phyloP scores from a whole-genome alignment of 768 basidiomycete species.

The Xerocomus spinulosus region DNA sequence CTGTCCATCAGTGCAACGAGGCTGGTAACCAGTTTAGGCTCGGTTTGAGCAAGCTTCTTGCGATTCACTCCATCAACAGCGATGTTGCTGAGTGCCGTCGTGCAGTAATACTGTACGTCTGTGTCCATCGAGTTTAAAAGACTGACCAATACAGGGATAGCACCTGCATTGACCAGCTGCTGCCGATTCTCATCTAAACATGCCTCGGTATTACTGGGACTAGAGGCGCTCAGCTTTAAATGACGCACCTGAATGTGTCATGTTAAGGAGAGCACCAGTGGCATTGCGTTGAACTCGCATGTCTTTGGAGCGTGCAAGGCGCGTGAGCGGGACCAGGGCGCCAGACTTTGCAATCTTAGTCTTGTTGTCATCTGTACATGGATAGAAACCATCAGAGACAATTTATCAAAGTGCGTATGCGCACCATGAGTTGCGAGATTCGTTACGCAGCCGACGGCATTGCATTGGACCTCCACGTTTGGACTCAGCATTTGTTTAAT shows the following conservation, averaged over 20 bases:
- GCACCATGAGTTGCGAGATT: constrained; percentile 96
- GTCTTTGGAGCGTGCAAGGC: constrained; percentile 95
- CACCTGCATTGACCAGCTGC: constrained; percentile 96
- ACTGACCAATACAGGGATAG: constrained; percentile 94
- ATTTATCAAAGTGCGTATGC: constrained; percentile 21
- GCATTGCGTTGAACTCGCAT: constrained; percentile 99
- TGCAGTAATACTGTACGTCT: constrained; percentile 99
- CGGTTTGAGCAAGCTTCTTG: constrained; percentile 89
- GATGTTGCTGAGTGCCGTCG: constrained; percentile 96
- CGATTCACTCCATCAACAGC: constrained; percentile 95
- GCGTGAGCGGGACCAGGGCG: constrained; percentile 93
- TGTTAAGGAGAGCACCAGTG: constrained; percentile 95
- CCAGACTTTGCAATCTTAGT: constrained; percentile 99
- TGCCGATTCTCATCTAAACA: constrained; percentile 91
- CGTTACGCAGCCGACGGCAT: constrained; percentile 98
- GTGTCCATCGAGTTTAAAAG: constrained; percentile 94
- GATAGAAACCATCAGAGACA: constrained; percentile 5
- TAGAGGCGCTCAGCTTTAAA: not conserved
- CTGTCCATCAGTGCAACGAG: constrained; percentile 96
- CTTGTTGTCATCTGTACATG: constrained; percentile 89
- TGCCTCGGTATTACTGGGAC: constrained; percentile 5
- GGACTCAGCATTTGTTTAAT: constrained; percentile 99
- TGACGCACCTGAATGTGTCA: constrained; percentile 94
- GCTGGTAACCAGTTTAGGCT: constrained; percentile 92
- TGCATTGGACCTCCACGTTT: constrained; percentile 99